Evolutionary conservation across 495 filamentous ascomycete species (phyloP).

Genomic region (Tuber indicum): DNA sequence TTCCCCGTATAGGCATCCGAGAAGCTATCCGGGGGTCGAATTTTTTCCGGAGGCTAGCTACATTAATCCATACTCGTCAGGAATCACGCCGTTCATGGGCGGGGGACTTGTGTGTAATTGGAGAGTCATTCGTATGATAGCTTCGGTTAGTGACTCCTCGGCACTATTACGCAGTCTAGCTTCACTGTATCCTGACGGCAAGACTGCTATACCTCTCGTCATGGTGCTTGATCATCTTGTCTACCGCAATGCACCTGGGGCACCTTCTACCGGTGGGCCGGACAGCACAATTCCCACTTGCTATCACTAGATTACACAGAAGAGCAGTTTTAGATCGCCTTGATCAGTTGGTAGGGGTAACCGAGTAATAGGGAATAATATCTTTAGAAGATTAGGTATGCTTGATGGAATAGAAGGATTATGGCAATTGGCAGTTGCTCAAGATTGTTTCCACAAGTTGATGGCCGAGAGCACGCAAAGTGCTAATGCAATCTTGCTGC

Average conservation of each 20-base stretch:
- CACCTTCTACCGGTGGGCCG: not conserved
- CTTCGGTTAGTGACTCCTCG: not conserved
- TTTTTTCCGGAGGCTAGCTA: not conserved
- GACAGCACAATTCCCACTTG: not conserved
- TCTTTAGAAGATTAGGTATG: not conserved
- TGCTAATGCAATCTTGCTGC: not conserved
- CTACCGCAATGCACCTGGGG: not conserved
- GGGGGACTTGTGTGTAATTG: not conserved
- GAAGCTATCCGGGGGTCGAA: not conserved
- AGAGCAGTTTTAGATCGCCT: not conserved
- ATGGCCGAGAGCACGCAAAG: not conserved
- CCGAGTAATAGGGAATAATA: not conserved
- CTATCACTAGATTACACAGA: not conserved
- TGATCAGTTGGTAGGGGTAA: not conserved
- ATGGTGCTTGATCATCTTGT: too few species aligned
- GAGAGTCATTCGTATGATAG: not conserved
- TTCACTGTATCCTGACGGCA: too few species aligned
- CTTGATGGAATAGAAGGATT: not conserved
- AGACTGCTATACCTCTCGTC: too few species aligned
- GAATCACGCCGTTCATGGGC: not conserved
- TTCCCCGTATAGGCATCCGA: not conserved
- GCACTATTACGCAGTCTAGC: not conserved
- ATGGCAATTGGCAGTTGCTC: not conserved
- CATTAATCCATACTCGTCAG: not conserved
- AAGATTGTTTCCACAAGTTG: not conserved